Evolutionary conservation across 148 eudicot species (phyloP).

Genomic region (Euryodendron excelsum): DNA sequence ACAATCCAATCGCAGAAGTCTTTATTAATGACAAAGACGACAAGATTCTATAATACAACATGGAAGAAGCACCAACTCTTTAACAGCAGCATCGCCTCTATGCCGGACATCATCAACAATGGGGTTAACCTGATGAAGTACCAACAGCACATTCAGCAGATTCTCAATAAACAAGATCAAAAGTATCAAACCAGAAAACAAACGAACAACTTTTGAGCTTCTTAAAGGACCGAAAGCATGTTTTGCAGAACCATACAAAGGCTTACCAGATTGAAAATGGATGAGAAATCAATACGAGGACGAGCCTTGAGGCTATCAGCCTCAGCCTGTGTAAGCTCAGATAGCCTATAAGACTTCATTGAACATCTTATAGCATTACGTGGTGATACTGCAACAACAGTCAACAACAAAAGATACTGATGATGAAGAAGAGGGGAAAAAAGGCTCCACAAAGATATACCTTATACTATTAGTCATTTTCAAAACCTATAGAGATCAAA

Average conservation of each 20-base stretch:
- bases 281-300: constrained; percentile 88
- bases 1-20: constrained; percentile 1
- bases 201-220: background rate
- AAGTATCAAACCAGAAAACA: constrained; percentile 2
- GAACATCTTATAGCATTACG: constrained; percentile 49
- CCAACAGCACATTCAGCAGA: constrained; percentile 5
- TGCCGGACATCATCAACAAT: constrained; percentile 82
- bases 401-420: constrained; percentile 13
- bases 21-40: background rate
- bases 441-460: background rate
- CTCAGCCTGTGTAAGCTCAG: constrained; percentile 70
- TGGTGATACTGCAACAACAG: constrained; percentile 37
- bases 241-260: no score
- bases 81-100: constrained; percentile 95
- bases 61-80: constrained; percentile 61
- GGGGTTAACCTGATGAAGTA: constrained; percentile 73
- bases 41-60: background rate
- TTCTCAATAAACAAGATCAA: background rate
- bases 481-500: background rate
- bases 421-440: background rate
- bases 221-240: no score
- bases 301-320: constrained; percentile 82
- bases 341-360: constrained; percentile 90
- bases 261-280: constrained; percentile 52
- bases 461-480: background rate